These are phyloP conservation scores for Cardamine chenopodiifolia DNA, from an alignment of 345 rosid genomes.

Conservation along the genomic window DNA sequence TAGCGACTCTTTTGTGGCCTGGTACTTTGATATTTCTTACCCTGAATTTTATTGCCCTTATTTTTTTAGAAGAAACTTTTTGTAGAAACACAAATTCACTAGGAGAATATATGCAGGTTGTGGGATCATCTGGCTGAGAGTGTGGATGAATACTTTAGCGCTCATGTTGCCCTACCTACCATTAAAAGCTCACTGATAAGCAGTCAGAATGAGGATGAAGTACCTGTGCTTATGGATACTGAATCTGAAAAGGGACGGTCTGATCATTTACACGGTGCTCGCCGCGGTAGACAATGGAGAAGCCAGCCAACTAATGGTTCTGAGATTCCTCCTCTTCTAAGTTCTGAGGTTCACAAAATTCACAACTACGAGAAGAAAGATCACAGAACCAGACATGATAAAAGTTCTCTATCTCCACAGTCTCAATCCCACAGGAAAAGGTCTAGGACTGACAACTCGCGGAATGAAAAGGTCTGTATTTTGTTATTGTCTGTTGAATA, in stretches of 20 bases:
- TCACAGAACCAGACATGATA: constrained; percentile 44
- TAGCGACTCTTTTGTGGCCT: constrained; percentile 77
- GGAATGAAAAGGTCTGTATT: constrained; percentile 60
- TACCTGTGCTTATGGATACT: constrained; percentile 44
- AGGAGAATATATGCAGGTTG: constrained; percentile 57
- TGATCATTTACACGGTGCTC: constrained; percentile 44
- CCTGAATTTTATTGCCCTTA: not conserved
- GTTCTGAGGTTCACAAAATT: constrained; percentile 57
- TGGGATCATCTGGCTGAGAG: constrained; percentile 91
- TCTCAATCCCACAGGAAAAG: constrained; percentile 58
- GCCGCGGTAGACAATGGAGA: constrained; percentile 73
- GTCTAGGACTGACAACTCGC: constrained; percentile 53
- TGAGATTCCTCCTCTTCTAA: constrained; percentile 67
- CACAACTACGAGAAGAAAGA: constrained; percentile 51
- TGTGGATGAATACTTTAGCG: constrained; percentile 59
- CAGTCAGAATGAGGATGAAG: constrained; percentile 44
- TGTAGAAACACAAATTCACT: constrained; percentile 6
- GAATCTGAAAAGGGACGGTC: constrained; percentile 56
- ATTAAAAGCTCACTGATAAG: constrained; percentile 38
- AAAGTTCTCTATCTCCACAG: constrained; percentile 61
- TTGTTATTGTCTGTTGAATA: not conserved
- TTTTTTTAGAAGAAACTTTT: not conserved
- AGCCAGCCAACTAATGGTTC: constrained; percentile 53
- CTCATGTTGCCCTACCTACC: constrained; percentile 41
- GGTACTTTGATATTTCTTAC: constrained; percentile 50